Percentiles rank a stretch among this genome's conserved stretches.
Evolutionary conservation across 306 rosid genomes (phyloP).

Genomic region (Betula pendula): DNA sequence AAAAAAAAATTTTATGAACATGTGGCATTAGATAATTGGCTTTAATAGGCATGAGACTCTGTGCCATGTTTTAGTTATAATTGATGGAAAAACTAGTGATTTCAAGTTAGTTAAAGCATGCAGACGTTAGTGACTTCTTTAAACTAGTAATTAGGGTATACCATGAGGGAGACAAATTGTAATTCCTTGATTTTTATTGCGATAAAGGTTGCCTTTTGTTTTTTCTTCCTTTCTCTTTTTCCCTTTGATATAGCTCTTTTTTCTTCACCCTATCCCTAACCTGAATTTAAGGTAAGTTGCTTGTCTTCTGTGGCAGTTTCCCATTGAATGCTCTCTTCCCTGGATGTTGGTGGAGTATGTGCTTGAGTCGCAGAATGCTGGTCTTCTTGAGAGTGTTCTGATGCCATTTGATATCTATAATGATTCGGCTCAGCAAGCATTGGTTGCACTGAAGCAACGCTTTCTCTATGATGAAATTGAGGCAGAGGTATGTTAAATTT

Average conservation of each 20-base stretch:
- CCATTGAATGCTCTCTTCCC: conserved; percentile 96
- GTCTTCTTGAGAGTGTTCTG: conserved; percentile 88
- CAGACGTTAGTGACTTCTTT: neutral
- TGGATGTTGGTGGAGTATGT: conserved; percentile 98
- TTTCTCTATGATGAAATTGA: conserved; percentile 97
- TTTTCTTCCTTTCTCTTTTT: neutral
- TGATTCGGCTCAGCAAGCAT: conserved; percentile 95
- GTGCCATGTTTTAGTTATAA: too few species aligned
- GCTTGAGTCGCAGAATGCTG: conserved; percentile 82
- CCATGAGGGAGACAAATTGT: neutral
- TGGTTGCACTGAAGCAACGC: conserved; percentile 88
- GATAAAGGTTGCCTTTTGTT: neutral
- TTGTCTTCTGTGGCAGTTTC: conserved; percentile 61
- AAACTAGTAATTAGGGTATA: neutral
- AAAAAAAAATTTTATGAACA: too few species aligned
- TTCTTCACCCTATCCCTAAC: neutral
- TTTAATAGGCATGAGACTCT: too few species aligned
- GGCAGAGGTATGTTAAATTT: conserved; percentile 72
- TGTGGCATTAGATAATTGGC: too few species aligned
- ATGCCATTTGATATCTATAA: conserved; percentile 94
- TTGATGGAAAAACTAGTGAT: too few species aligned
- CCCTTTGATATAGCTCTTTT: neutral
- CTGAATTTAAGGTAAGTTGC: conserved; percentile 21
- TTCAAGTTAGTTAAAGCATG: neutral
- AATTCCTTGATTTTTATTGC: neutral